Conservation (phyloP, 1,284 basidiomycete species). For the Fomitopsis pinicola region DNA sequence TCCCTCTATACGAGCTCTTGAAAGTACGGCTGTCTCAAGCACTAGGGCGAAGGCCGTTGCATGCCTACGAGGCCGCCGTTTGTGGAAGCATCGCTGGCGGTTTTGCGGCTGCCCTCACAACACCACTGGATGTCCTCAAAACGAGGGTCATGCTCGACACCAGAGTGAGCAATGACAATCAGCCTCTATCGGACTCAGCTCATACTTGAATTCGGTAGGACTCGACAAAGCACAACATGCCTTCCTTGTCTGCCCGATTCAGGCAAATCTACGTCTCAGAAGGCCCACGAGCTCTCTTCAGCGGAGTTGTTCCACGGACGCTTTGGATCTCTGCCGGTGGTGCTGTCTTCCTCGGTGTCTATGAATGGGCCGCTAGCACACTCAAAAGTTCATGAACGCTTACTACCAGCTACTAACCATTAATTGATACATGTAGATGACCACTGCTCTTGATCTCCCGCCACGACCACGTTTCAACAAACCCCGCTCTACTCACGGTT, state of each 20-base stretch:
- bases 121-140: conserved; percentile 95
- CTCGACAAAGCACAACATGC: conserved; percentile 44
- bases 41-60: conserved; percentile 53
- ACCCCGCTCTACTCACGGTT: not conserved
- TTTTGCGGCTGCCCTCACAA: conserved; percentile 86
- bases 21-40: conserved; percentile 62
- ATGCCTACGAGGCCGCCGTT: conserved; percentile 81
- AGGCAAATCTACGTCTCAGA: conserved; percentile 68
- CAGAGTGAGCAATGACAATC: conserved; percentile 40
- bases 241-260: conserved; percentile 53
- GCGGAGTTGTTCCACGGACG: conserved; percentile 88
- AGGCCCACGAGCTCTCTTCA: conserved; percentile 76
- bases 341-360: conserved; percentile 94
- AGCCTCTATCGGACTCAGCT: not conserved
- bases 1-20: conserved; percentile 91
- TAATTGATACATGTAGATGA: not conserved
- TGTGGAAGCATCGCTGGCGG: conserved; percentile 94
- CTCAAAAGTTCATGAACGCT: conserved; percentile 9
- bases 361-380: conserved; percentile 57
- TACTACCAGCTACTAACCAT: not conserved
- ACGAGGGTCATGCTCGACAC: conserved; percentile 96
- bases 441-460: not conserved
- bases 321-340: conserved; percentile 96
- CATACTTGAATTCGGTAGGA: conserved; percentile 31
- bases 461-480: not conserved